Evolutionary conservation across 495 filamentous ascomycete species (phyloP).

Genomic region (Aspergillus baeticus): DNA sequence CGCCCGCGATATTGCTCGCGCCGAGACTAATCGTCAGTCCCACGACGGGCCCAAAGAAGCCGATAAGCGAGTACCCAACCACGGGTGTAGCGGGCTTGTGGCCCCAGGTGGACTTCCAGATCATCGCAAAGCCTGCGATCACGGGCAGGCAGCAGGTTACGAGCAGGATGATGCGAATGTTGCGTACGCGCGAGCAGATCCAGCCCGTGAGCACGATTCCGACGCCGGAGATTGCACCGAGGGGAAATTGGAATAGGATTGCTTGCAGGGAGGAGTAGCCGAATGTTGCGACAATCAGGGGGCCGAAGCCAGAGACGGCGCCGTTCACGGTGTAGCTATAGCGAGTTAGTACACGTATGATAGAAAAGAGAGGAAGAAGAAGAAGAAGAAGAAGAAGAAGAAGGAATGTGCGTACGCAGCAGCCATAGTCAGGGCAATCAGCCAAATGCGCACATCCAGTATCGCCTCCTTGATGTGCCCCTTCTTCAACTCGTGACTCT

Average conservation of each 20-base stretch:
- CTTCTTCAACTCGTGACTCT: constrained; percentile 51
- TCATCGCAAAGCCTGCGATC: constrained; percentile 70
- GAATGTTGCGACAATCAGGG: constrained; percentile 72
- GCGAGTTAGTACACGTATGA: too few relatives aligned
- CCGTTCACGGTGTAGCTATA: constrained; percentile 68
- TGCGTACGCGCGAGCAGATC: constrained; percentile 55
- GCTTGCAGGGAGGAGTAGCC: constrained; percentile 64
- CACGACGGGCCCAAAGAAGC: constrained; percentile 67
- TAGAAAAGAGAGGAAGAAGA: too few relatives aligned
- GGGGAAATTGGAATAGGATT: constrained; percentile 72
- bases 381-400: too few relatives aligned
- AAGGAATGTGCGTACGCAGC: constrained; percentile 38
- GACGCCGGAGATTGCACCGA: constrained; percentile 63
- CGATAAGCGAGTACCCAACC: constrained; percentile 66
- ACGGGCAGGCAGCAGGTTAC: constrained; percentile 66
- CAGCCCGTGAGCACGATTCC: constrained; percentile 65
- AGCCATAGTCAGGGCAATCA: constrained; percentile 58
- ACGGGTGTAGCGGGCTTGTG: constrained; percentile 63
- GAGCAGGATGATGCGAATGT: constrained; percentile 64
- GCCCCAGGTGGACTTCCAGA: constrained; percentile 69
- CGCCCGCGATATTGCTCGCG: constrained; percentile 71
- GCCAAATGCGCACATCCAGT: constrained; percentile 50
- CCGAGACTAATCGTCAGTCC: constrained; percentile 65
- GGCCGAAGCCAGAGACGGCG: constrained; percentile 73
- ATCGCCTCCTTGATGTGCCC: constrained; percentile 49